phyloP scores from a whole-genome alignment of 257 asterid species.

The Solanum megistacrolobum region DNA sequence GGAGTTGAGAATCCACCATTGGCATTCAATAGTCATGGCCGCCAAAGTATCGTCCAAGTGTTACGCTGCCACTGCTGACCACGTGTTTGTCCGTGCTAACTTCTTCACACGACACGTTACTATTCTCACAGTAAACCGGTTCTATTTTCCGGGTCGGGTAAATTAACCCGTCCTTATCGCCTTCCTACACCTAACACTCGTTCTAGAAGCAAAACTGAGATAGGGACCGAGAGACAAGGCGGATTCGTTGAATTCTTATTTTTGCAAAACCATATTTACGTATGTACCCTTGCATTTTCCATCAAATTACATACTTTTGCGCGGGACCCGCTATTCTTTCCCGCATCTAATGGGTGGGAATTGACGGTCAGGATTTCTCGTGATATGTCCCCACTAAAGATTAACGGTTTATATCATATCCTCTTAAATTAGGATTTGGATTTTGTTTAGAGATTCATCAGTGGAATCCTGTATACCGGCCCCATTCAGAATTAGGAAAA shows the following conservation, averaged over 20 bases:
- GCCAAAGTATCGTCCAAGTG: background rate
- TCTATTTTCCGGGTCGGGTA: background rate
- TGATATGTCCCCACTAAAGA: background rate
- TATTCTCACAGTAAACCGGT: background rate
- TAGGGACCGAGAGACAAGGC: background rate
- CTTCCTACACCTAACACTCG: background rate
- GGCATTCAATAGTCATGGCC: background rate
- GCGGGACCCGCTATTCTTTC: background rate
- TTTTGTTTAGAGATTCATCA: background rate
- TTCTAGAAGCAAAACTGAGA: background rate
- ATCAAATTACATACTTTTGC: background rate
- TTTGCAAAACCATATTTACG: background rate
- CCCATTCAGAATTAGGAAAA: background rate
- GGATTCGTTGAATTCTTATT: background rate
- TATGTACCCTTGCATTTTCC: background rate
- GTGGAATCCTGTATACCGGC: background rate
- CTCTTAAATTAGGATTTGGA: background rate
- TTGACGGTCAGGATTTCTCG: background rate
- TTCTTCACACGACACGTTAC: conserved; percentile 6
- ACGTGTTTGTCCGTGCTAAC: conserved; percentile 7
- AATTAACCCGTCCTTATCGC: background rate
- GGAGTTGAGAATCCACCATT: background rate
- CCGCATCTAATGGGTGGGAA: background rate
- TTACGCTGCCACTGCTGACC: conserved; percentile 21
- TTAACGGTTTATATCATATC: background rate